Evolutionary conservation across 2,329 filamentous ascomycete species (phyloP), one percentile per base, ranked within the genome.

Genomic region (Phialophora verrucosa): DNA sequence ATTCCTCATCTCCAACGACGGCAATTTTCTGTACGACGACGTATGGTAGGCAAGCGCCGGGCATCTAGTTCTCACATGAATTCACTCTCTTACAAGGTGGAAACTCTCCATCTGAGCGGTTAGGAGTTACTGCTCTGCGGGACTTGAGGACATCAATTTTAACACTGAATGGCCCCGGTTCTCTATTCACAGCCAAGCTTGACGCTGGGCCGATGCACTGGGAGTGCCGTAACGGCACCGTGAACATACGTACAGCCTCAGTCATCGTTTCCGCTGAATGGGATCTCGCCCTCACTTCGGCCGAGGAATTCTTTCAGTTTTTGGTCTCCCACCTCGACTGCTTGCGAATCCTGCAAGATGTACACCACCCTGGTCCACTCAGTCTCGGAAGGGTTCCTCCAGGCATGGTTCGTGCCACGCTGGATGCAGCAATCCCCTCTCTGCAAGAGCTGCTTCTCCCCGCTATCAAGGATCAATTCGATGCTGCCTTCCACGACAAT

Each of bases 361-460:
- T 67, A 68, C 31, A 65, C 51, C 12, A 68, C 59, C 29, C 70
- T 65, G 5, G 54, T 50, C 69, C 69, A 72, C 44, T 63, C 50
- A 10, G 60, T 67, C 23, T 62, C 38, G 73, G 63, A 78, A 66
- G 29, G 70, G 65, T 81, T 81, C 38, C 73, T 71, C 79, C 79
- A 81, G 32, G 75, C 75, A 70, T 78, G 76, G 47, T 73, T 76
- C 7, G 76, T 77, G 1, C 80, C 83, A 42, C 85, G 76, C 74
- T 87, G 84, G 25, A 87, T 80, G 10, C 80, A 80, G 17, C 85
- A 75, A 71, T 87, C 85, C 2, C 85, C 85, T 8, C 79, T 75
- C 53, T 76, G 75, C 78, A 87, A 75, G 25, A 77, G 61, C 51
- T 77, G 76, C 57, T 74, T 77, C 64, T 82, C 83, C 0, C 84